phyloP scores from a whole-genome alignment of 2,329 filamentous ascomycete genomes.

The Thermoascus crustaceus region DNA sequence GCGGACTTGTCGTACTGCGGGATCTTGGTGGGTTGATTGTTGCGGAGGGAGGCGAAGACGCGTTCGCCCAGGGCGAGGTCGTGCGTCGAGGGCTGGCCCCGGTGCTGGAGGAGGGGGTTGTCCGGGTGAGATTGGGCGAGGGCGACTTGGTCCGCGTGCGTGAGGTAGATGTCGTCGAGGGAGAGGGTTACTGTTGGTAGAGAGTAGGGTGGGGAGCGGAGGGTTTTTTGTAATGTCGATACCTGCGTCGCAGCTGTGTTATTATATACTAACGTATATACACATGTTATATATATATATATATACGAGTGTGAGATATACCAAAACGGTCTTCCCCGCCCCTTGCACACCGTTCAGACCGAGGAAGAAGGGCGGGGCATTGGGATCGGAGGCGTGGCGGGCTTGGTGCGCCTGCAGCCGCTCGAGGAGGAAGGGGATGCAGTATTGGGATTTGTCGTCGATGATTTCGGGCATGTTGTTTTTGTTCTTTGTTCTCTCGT shows the following conservation, averaged over 20 bases:
- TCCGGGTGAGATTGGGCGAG: slow-evolving; percentile 57
- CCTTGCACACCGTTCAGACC: slow-evolving; percentile 90
- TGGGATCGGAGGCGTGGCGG: slow-evolving; percentile 26
- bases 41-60: slow-evolving; percentile 54
- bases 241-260: slow-evolving; percentile 42
- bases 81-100: slow-evolving; percentile 78
- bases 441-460: slow-evolving; percentile 71
- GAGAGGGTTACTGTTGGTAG: slow-evolving; percentile 64
- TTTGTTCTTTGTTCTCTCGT: not conserved
- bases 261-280: no score
- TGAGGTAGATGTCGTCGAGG: slow-evolving; percentile 84
- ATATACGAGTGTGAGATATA: slow-evolving; percentile 18
- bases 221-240: slow-evolving; percentile 52
- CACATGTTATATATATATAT: no score
- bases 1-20: slow-evolving; percentile 80
- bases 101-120: slow-evolving; percentile 70
- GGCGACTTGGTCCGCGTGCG: slow-evolving; percentile 57
- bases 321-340: slow-evolving; percentile 84
- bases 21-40: slow-evolving; percentile 49
- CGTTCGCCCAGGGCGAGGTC: slow-evolving; percentile 57
- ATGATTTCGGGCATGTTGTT: slow-evolving; percentile 46
- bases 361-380: slow-evolving; percentile 64
- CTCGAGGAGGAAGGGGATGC: slow-evolving; percentile 66
- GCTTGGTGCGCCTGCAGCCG: slow-evolving; percentile 47
- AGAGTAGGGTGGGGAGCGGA: slow-evolving; percentile 50